These are phyloP conservation scores for Psilocybe azurescens DNA, from an alignment of 768 basidiomycete genomes.

Conservation along the genomic window DNA sequence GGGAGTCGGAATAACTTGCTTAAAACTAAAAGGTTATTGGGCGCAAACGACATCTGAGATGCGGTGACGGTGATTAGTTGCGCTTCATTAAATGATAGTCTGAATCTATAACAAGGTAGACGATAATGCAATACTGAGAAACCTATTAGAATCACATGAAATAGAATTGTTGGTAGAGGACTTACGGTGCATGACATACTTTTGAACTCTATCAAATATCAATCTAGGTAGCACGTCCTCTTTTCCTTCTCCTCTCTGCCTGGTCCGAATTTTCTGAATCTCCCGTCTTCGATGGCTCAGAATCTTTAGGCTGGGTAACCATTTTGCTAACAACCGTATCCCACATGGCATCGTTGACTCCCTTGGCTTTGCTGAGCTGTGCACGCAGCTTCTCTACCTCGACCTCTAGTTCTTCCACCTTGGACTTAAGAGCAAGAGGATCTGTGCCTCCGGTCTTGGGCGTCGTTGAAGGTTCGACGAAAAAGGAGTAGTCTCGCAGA, in stretches of 20 bases:
- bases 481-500: conserved; percentile 68
- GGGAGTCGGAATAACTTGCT: too few relatives aligned
- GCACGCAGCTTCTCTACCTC: conserved; percentile 71
- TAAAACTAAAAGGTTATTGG: too few relatives aligned
- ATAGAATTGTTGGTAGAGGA: not conserved
- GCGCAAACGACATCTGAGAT: too few relatives aligned
- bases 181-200: not conserved
- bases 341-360: conserved; percentile 96
- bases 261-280: conserved; percentile 19
- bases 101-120: not conserved
- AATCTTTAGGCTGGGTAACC: conserved; percentile 31
- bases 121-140: not conserved
- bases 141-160: not conserved
- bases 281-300: conserved; percentile 9
- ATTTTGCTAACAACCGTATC: conserved; percentile 76
- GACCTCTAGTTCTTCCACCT: conserved; percentile 70
- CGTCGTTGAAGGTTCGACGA: conserved; percentile 52
- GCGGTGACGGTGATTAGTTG: not conserved
- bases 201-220: not conserved
- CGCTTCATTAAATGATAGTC: not conserved
- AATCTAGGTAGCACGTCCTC: conserved; percentile 29
- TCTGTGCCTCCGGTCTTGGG: conserved; percentile 33
- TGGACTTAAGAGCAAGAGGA: conserved; percentile 51
- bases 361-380: conserved; percentile 83
- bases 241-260: conserved; percentile 27